These are phyloP conservation scores for Cyclaneusma minus DNA, from an alignment of 2,329 filamentous ascomycete species.

Conservation along the genomic window DNA sequence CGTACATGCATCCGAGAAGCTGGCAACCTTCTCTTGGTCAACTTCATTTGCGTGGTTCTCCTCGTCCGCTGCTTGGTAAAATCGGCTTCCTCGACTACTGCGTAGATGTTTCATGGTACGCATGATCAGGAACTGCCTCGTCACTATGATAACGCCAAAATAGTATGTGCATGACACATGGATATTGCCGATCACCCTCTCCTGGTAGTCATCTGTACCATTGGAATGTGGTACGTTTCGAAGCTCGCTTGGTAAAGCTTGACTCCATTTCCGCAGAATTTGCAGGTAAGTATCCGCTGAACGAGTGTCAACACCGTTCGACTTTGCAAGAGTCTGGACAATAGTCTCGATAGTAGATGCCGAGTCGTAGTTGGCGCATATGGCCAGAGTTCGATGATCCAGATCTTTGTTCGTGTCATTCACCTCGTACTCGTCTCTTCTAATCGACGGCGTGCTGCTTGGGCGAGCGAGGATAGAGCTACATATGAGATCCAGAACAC, in stretches of 20 bases:
- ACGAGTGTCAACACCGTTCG: slow-evolving; percentile 17
- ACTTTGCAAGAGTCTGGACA: slow-evolving; percentile 25
- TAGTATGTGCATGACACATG: slow-evolving; percentile 43
- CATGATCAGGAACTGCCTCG: slow-evolving; percentile 37
- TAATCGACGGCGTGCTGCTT: slow-evolving; percentile 18
- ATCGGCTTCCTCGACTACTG: too few relatives aligned
- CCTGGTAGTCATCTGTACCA: slow-evolving; percentile 9
- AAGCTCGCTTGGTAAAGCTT: slow-evolving; percentile 23
- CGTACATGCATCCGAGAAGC: slow-evolving; percentile 34
- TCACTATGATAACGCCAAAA: slow-evolving; percentile 40
- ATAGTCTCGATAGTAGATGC: slow-evolving; percentile 28
- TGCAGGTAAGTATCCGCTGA: slow-evolving; percentile 24
- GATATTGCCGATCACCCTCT: slow-evolving; percentile 29
- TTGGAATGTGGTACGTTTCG: slow-evolving; percentile 9
- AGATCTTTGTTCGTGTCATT: slow-evolving; percentile 2
- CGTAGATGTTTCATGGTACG: slow-evolving; percentile 25
- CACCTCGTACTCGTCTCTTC: slow-evolving; percentile 13
- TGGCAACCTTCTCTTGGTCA: too few relatives aligned
- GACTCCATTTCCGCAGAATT: slow-evolving; percentile 29
- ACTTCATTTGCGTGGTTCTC: too few relatives aligned
- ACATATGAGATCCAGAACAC: slow-evolving; percentile 29
- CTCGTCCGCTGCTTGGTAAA: too few relatives aligned
- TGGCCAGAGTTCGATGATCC: not conserved
- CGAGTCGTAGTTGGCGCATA: slow-evolving; percentile 26
- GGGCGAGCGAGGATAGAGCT: slow-evolving; percentile 32